Conservation (phyloP, 495 filamentous ascomycete genomes). For the Evernia prunastri region DNA sequence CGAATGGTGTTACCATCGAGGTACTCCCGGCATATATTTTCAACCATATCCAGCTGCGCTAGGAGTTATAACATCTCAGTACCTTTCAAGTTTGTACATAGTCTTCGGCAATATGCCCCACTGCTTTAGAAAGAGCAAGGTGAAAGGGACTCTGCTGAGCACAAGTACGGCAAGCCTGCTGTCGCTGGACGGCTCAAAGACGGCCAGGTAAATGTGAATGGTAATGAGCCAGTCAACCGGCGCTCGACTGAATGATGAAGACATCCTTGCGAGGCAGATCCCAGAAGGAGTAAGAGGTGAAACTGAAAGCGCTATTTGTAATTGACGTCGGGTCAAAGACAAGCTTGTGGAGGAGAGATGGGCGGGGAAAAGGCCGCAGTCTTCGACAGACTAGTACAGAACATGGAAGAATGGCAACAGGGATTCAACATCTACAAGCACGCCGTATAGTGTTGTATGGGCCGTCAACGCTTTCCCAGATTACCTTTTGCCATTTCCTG, state of each 20-base stretch:
- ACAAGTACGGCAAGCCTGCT: neutral
- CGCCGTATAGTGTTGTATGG: neutral
- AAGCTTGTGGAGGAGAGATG: neutral
- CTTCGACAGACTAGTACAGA: too few relatives aligned
- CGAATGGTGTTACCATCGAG: neutral
- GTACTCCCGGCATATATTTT: neutral
- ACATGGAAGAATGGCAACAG: neutral
- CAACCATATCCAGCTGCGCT: neutral
- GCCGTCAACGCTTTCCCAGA: neutral
- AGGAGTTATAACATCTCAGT: neutral
- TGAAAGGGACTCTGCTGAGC: neutral
- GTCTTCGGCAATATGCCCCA: neutral
- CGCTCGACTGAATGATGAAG: neutral
- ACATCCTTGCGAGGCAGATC: neutral
- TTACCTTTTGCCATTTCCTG: neutral
- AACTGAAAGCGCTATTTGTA: neutral
- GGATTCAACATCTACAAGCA: neutral
- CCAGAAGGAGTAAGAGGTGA: neutral
- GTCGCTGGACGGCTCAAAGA: neutral
- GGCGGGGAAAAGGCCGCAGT: neutral
- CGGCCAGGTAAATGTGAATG: neutral
- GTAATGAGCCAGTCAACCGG: neutral
- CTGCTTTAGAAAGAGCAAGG: neutral
- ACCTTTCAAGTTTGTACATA: neutral
- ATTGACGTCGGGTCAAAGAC: neutral